Evolutionary conservation across 768 basidiomycete species (phyloP), one percentile per base, ranked within the genome.

Genomic region (Macrolepiota fuliginosa): DNA sequence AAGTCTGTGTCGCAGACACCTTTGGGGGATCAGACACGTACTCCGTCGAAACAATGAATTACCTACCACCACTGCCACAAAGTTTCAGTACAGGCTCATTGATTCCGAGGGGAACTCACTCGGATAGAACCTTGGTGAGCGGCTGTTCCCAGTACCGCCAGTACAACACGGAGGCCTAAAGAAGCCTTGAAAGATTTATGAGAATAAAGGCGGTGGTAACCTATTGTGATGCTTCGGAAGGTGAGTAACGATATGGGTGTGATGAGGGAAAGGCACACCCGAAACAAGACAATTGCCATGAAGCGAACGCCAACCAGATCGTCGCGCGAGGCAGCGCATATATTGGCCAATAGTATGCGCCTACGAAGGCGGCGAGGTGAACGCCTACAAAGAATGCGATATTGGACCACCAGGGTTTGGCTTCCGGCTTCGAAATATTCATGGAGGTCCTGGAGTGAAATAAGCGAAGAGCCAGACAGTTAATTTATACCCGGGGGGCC

Each of bases 111-210:
- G 24, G 29, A 11, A 66, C 74, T 25, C 45, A 87, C 87, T 79
- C 90, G 90, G 68, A 91, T 89, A 46, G 88, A 90, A 2, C 91
- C 91, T 68, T 92, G 91, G 65, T 91, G 89, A 0, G 85, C 91
- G 52, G 87, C 82, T 3, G 87, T 83, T 0, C 91, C 91, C 69
- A 92, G 74, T 29, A 82, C 72, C 19, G 90, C 88, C 35, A 92
- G 74, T 22, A 81, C 71, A 4, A 86, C 65, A 11, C 90, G 79
- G 42, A 90, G 82, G 10, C 76, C 77, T 17, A 81, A 59, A 1
- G 74, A 74, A 4, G 90, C 90, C 19, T 80, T 79, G 71, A 90
- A 91, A 1, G 89, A 79, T 3, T 83, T 81, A 67, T 92, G 91
- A 4, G 90, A 90, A 72, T 88, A 91, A n/a, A 92, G 73, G 39